Conservation (phyloP, 176 grass and related monocot species). For the Aegilops bicornis region DNA sequence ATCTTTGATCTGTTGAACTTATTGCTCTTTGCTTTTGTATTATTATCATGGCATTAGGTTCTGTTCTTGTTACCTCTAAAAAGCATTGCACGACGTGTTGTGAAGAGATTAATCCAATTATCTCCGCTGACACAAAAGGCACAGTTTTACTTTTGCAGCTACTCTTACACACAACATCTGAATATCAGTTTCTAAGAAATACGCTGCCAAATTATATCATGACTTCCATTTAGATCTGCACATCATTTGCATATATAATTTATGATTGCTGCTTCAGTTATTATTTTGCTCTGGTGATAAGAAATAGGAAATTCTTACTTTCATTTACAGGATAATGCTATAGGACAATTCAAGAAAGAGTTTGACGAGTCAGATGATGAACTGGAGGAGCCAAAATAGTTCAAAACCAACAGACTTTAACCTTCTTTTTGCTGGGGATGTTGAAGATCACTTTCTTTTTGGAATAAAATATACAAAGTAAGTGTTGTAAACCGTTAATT, state of each 20-base stretch:
- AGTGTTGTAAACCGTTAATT: not conserved
- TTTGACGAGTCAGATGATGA: conserved; percentile 78
- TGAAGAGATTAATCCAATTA: conserved; percentile 85
- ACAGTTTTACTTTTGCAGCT: not conserved
- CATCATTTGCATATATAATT: not conserved
- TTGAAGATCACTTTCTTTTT: conserved; percentile 82
- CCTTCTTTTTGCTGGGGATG: conserved; percentile 75
- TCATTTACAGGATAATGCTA: conserved; percentile 57
- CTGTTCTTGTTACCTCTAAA: conserved; percentile 80
- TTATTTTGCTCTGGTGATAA: conserved; percentile 29
- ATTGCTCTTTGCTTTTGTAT: conserved; percentile 26
- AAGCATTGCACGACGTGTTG: conserved; percentile 80
- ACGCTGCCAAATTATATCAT: not conserved
- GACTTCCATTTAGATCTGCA: not conserved
- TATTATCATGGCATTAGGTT: conserved; percentile 50
- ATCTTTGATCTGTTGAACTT: conserved; percentile 22
- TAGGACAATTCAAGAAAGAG: conserved; percentile 61
- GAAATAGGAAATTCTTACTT: not conserved
- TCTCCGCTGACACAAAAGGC: conserved; percentile 79
- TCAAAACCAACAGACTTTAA: conserved; percentile 79
- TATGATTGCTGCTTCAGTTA: not conserved
- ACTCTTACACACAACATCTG: conserved; percentile 1
- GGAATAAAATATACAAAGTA: conserved; percentile 96
- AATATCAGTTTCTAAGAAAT: conserved; percentile 9
- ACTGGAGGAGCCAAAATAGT: conserved; percentile 41